Evolutionary conservation across 2,329 filamentous ascomycete species (phyloP), one percentile per base, ranked within the genome.

Genomic region (Ophiostoma novo-ulmi): DNA sequence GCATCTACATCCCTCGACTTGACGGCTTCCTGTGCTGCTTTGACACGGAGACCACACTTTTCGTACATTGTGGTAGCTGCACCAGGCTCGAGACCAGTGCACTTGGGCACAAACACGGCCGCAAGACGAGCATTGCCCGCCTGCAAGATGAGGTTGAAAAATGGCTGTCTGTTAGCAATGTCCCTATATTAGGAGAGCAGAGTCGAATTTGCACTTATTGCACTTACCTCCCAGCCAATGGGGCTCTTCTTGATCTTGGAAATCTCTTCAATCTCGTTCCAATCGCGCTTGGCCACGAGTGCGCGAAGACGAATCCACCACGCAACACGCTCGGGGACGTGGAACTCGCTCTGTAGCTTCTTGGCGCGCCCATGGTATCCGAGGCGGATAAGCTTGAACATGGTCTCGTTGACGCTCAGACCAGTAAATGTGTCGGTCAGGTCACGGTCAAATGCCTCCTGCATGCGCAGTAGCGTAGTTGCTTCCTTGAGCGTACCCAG

Each of bases 41-140:
- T 93, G 38, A 91, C 86, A 64, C 93, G 84, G 88, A 97, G 87
- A 22, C 94, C 94, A 79, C 95, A 98, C 81, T 97, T 97, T 76
- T 97, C 89, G 86, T 94, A 99, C 94, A 99, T 97, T 75, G 90
- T 87, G 70, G 97, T 89, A 3, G 89, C 84, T 75, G 93, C 91
- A 2, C 87, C 85, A 0, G 86, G 83, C 64, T 89, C 85, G 66
- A 96, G 78, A 70, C 84, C 84, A 20, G 89, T 90, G 81, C 94
- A 97, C 80, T 98, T 98, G 2, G 92, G 89, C 69, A 98, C 88
- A 80, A 97, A 98, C 5, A 88, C 79, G 0, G 90, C 87, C 1
- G 95, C 95, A 20, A 97, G 84, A 73, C 94, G 91, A 5, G 92
- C 90, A 77, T 98, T 98, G 65, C 95, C 95, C 1, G 95, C 95